Percentiles rank a stretch among this genome's conserved stretches.
These are phyloP conservation scores for Rhypophila decipiens DNA, from an alignment of 495 filamentous ascomycete genomes.

Conservation along the genomic window DNA sequence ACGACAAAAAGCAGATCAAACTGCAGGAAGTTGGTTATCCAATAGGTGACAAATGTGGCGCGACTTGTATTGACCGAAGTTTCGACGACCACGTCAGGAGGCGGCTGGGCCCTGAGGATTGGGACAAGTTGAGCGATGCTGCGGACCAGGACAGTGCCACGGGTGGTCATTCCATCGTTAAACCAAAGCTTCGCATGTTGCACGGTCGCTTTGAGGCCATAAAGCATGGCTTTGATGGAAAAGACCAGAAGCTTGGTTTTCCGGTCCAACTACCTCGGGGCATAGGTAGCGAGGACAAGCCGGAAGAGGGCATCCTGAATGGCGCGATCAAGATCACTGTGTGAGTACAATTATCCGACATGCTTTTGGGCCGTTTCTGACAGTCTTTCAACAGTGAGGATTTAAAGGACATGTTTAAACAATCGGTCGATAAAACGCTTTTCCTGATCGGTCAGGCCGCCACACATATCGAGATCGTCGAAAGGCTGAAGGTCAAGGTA, in stretches of 20 bases:
- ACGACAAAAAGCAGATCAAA: conserved; percentile 15
- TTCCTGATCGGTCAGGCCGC: conserved; percentile 15
- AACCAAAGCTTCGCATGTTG: conserved; percentile 14
- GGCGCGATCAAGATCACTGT: conserved; percentile 15
- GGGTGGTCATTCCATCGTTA: conserved; percentile 19
- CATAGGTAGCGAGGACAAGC: conserved; percentile 5
- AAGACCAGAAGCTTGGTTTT: conserved; percentile 11
- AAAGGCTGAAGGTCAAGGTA: conserved; percentile 16
- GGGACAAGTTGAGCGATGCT: conserved; percentile 11
- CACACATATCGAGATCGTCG: conserved; percentile 14
- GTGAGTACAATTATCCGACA: background rate
- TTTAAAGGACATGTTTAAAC: conserved; percentile 14
- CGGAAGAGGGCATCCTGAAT: conserved; percentile 10
- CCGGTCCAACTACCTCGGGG: conserved; percentile 12
- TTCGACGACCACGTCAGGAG: conserved; percentile 18
- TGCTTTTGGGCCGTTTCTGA: background rate
- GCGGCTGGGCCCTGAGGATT: conserved; percentile 13
- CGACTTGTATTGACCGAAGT: conserved; percentile 20
- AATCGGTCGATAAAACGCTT: conserved; percentile 18
- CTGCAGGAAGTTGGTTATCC: conserved; percentile 15
- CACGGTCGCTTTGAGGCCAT: conserved; percentile 21
- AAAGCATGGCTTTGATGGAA: conserved; percentile 23
- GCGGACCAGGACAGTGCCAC: conserved; percentile 8
- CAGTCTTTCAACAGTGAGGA: conserved; percentile 8
- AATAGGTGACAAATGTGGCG: conserved; percentile 22